Base-by-base conservation (phyloP, 768 basidiomycete genomes). In the Podaxis carcinomalis region DNA sequence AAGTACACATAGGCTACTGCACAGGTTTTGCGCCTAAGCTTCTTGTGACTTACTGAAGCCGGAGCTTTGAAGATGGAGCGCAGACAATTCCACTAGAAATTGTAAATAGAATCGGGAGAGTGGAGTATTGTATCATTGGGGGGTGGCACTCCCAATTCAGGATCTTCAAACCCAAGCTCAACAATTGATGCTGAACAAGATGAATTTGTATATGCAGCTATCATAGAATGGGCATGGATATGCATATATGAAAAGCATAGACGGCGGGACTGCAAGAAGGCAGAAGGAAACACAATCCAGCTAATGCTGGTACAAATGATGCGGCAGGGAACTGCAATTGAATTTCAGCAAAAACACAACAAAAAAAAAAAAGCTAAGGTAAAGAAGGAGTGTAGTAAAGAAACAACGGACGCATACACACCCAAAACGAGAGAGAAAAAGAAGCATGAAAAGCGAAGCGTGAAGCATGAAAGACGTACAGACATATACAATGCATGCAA, bases 401-500 rank as follows among this genome's bases (percentile, higher is more conserved):
- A 16, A 51, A 57, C 57, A 49, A 49, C 32, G 52, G 40, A 42
- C 21, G 53, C 27, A 52, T 19, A 46, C 16, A 50, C 52, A 44
- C 21, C 42, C 42, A 56, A 51, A 46, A 55, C 25, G 54, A 50
- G 59, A 46, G 42, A 56, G 32, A 44, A 62, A 21, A 28, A 56
- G 36, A 40, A 64, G 51, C 56, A 58, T 39, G 28, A 63, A 35
- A 35, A 54, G 35, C 27, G 64, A 54, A 58, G 53, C 37, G 28
- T 25, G 23, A 57, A 35, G 46, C 57, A 61, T 52, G 51, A 56
- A 32, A 42, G 54, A 44, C 53, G 51, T 60, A 60, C 51, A 53
- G 51, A 53, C 39, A 28, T 52, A 52, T 53, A 60, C 51, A 60
- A 54, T 53, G 59, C 59, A 35, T 53, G 25, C 27, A 35, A 60